phyloP scores from a whole-genome alignment of 2,329 filamentous ascomycete genomes.

The Erysiphe neolycopersici region DNA sequence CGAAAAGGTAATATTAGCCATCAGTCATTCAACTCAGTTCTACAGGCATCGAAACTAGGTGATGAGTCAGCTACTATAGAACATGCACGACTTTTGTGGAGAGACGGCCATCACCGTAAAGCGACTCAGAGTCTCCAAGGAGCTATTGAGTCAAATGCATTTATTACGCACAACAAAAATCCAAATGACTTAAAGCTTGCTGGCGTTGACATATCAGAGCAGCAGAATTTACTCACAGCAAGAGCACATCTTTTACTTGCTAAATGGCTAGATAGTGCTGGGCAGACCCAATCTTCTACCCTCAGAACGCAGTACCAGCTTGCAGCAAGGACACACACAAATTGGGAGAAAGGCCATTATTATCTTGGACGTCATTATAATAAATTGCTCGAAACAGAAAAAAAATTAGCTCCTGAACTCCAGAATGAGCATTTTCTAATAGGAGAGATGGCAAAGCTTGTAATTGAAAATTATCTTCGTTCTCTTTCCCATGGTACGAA shows the following conservation, averaged over 20 bases:
- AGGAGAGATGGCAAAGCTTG: slow-evolving; percentile 63
- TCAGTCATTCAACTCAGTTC: slow-evolving; percentile 78
- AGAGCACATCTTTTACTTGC: slow-evolving; percentile 70
- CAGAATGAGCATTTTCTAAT: slow-evolving; percentile 52
- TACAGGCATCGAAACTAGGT: slow-evolving; percentile 63
- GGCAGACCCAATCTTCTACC: slow-evolving; percentile 63
- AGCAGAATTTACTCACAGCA: slow-evolving; percentile 36
- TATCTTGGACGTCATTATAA: slow-evolving; percentile 95
- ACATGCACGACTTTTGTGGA: slow-evolving; percentile 79
- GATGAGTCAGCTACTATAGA: slow-evolving; percentile 81
- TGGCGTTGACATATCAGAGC: slow-evolving; percentile 10
- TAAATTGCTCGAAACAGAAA: slow-evolving; percentile 78
- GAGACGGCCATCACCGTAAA: slow-evolving; percentile 76
- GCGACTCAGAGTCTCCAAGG: slow-evolving; percentile 78
- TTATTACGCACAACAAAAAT: slow-evolving; percentile 20
- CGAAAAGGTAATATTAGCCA: slow-evolving; percentile 62
- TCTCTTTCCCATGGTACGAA: slow-evolving; percentile 77
- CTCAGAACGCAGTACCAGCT: slow-evolving; percentile 62
- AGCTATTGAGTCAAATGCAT: slow-evolving; percentile 60
- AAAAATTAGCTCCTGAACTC: slow-evolving; percentile 44
- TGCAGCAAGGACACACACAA: slow-evolving; percentile 39
- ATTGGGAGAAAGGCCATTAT: slow-evolving; percentile 94
- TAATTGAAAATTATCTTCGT: slow-evolving; percentile 80
- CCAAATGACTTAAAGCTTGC: slow-evolving; percentile 6
- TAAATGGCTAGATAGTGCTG: slow-evolving; percentile 91